These are phyloP conservation scores for Apophysomyces sp. DNA, from an alignment of 371 early-diverging fungal genomes.

Conservation along the genomic window DNA sequence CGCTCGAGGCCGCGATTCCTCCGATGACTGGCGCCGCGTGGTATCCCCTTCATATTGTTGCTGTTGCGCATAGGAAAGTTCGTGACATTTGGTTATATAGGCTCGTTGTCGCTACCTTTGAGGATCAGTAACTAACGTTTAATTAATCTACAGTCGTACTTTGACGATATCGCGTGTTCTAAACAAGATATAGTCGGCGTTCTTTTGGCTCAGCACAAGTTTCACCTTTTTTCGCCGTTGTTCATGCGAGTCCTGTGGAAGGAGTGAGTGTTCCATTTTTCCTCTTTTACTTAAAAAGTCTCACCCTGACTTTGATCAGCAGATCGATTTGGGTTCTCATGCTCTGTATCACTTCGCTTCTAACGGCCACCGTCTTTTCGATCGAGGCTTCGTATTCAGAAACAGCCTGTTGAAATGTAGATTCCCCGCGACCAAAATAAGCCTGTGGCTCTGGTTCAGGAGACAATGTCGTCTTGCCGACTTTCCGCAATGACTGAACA, in stretches of 20 bases:
- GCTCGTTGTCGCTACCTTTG: constrained; percentile 2
- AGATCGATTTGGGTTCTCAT: constrained; percentile 10
- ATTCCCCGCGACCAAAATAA: constrained; percentile 1
- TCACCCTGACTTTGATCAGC: constrained; percentile 11
- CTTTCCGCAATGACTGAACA: constrained; percentile 7
- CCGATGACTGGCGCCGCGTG: not conserved
- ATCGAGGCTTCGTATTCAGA: constrained; percentile 2
- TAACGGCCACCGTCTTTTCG: constrained; percentile 1
- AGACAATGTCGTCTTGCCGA: not conserved
- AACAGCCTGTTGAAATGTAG: constrained; percentile 5
- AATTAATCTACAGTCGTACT: no score
- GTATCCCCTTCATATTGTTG: constrained; percentile 1
- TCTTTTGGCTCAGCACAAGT: constrained; percentile 12
- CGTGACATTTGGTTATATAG: constrained; percentile 9
- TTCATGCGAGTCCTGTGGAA: constrained; percentile 8
- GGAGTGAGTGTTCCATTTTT: not conserved
- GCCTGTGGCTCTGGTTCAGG: not conserved
- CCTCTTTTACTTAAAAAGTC: not conserved
- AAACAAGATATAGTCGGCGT: constrained; percentile 8
- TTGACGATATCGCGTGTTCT: constrained; percentile 8
- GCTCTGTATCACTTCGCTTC: constrained; percentile 8
- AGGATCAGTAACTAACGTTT: no score
- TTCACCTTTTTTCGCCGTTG: constrained; percentile 12
- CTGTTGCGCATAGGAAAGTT: constrained; percentile 9
- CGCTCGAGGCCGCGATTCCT: not conserved